Evolutionary conservation across 306 rosid genomes (phyloP), one percentile per base, ranked within the genome.

Genomic region (Malus asiatica): DNA sequence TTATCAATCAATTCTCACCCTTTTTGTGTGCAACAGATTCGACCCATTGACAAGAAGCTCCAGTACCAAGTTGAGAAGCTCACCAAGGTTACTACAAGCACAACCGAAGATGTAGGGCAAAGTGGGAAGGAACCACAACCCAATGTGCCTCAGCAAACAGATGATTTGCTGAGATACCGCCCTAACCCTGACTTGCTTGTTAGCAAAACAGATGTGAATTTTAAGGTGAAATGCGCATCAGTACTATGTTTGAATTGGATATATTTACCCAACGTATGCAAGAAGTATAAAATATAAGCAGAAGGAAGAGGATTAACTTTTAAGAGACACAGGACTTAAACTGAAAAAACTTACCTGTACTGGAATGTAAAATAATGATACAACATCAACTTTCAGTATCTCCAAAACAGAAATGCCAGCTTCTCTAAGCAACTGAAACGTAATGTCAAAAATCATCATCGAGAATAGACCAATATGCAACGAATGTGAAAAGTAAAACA

Each of bases 51-150:
- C 86, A 89, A 92, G 75, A 92, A 90, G 85, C 90, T 89, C 29
- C 92, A 95, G 35, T 95, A 95, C 81, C 97, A 95, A 82, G 86
- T 92, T 75, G 96, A 92, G 81, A 95, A 95, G 87, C 83, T 92
- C 33, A 83, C 86, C 20, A 91, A 82, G 78, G 90, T 76, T 84
- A 55, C 87, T 38, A 77, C 77, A 25, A 84, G 79, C 81, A 77
- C 84, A 58, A 63, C 75, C 2, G 90, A 73, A 72, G 84, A 73
- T 83, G 84, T 38, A 32, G 77, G 64, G 51, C 76, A 62, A 62
- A 70, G 60, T 23, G 83, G 77, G 76, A 89, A 88, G 85, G 87
- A 88, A 74, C 29, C 78, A 2, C 79, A 88, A 76, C 33, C 77
- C 0, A 79, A 53, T 80, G 84, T 77, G 35, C 76, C 89, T 44